phyloP scores from a whole-genome alignment of 495 filamentous ascomycete genomes.

The Parathielavia appendiculata region DNA sequence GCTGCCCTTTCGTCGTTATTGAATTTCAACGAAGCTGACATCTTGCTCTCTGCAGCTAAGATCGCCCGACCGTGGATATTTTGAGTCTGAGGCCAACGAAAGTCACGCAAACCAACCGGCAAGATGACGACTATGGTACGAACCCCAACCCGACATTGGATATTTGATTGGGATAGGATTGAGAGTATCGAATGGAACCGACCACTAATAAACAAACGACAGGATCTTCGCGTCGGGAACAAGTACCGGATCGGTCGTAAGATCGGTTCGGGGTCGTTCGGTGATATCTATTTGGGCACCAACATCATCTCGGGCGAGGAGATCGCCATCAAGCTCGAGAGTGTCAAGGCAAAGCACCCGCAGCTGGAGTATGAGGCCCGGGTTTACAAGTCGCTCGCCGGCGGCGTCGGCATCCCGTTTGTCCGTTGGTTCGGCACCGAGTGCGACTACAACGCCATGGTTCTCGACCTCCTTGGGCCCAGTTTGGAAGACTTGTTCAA shows the following conservation, averaged over 20 bases:
- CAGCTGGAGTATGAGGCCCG: conserved; percentile 99
- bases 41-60: not conserved
- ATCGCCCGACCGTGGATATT: not conserved
- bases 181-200: not conserved
- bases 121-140: conserved; percentile 52
- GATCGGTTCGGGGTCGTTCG: conserved; percentile 97
- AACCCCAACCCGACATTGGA: not conserved
- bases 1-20: not conserved
- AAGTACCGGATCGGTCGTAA: conserved; percentile 99
- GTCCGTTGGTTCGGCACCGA: conserved; percentile 99
- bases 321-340: conserved; percentile 99
- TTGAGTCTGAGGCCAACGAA: not conserved
- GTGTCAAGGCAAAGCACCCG: conserved; percentile 98
- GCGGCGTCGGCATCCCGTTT: conserved; percentile 97
- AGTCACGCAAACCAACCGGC: conserved; percentile 1
- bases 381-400: conserved; percentile 98
- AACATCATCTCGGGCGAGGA: conserved; percentile 99
- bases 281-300: conserved; percentile 98
- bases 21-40: conserved; percentile 9
- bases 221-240: conserved; percentile 99
- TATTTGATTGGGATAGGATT: not conserved
- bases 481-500: conserved; percentile 99
- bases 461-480: conserved; percentile 94
- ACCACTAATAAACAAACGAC: not conserved
- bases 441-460: conserved; percentile 99